These are phyloP conservation scores for Pseudocercospora fijiensis DNA, from an alignment of 2,329 filamentous ascomycete species.

Conservation along the genomic window DNA sequence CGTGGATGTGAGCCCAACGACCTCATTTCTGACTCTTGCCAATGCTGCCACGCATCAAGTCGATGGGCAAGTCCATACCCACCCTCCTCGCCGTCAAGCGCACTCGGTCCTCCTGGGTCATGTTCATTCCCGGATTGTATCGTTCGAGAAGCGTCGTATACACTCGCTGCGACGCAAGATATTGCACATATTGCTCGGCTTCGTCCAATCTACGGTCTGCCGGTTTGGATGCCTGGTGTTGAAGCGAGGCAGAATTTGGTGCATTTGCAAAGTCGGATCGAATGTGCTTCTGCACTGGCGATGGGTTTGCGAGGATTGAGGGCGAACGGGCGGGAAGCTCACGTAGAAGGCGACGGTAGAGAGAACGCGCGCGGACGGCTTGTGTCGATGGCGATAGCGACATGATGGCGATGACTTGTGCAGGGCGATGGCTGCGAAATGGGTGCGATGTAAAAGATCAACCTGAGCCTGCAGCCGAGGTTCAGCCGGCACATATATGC, in stretches of 20 bases:
- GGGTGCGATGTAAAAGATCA: not conserved
- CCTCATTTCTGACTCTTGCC: not conserved
- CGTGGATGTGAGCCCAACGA: not conserved
- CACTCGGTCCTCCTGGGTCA: constrained; percentile 81
- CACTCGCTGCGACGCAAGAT: constrained; percentile 79
- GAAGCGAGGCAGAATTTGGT: constrained; percentile 41
- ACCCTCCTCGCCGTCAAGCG: constrained; percentile 80
- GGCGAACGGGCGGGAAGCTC: constrained; percentile 74
- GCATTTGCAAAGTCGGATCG: constrained; percentile 58
- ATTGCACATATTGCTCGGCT: constrained; percentile 76
- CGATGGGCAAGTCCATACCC: constrained; percentile 80
- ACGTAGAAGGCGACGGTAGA: constrained; percentile 86
- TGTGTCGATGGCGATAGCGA: too few relatives aligned
- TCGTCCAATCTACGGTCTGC: constrained; percentile 45
- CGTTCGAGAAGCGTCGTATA: constrained; percentile 81
- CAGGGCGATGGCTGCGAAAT: not conserved
- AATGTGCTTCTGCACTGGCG: constrained; percentile 68
- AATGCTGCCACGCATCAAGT: constrained; percentile 37
- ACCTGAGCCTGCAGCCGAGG: not conserved
- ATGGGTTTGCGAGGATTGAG: constrained; percentile 54
- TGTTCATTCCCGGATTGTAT: constrained; percentile 89
- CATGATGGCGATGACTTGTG: constrained; percentile 34
- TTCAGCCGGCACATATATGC: not conserved
- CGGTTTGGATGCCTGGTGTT: constrained; percentile 29
- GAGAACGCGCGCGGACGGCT: constrained; percentile 61